These are phyloP conservation scores for Silene noctiflora DNA, from an alignment of 179 eudicot genomes.

Conservation along the genomic window DNA sequence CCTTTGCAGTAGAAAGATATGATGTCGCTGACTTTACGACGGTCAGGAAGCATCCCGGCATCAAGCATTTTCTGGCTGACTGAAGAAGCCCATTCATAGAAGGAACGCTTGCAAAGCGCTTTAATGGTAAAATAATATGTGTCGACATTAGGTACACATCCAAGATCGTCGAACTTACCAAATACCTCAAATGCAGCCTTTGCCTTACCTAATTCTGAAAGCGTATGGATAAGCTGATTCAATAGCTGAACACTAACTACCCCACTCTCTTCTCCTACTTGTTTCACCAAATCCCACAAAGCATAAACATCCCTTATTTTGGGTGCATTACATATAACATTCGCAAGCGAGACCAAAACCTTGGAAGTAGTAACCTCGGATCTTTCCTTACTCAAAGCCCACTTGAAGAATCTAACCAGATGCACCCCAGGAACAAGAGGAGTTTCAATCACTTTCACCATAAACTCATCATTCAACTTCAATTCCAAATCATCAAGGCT, in stretches of 20 bases:
- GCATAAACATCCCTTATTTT: constrained; percentile 47
- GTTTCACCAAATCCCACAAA: constrained; percentile 76
- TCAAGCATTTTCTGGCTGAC: constrained; percentile 65
- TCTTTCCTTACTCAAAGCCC: constrained; percentile 41
- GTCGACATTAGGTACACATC: constrained; percentile 54
- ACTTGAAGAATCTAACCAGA: constrained; percentile 56
- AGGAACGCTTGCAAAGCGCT: constrained; percentile 61
- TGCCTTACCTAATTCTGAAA: constrained; percentile 63
- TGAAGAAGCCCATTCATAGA: constrained; percentile 54
- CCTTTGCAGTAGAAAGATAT: constrained; percentile 64
- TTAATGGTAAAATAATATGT: constrained; percentile 62
- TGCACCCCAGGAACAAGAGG: constrained; percentile 51
- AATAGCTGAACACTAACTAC: constrained; percentile 44
- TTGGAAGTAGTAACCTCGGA: constrained; percentile 27
- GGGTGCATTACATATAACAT: constrained; percentile 35
- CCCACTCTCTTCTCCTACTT: constrained; percentile 50
- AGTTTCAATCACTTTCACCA: constrained; percentile 53
- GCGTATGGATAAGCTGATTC: constrained; percentile 52
- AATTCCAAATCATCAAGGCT: constrained; percentile 45
- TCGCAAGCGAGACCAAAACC: constrained; percentile 41
- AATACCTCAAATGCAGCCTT: constrained; percentile 76
- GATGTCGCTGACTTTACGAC: constrained; percentile 55
- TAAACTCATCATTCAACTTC: constrained; percentile 52
- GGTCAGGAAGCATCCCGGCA: constrained; percentile 54
- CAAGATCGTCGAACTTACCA: constrained; percentile 62